phyloP scores from a whole-genome alignment of 768 basidiomycete genomes.

The Termitomyces sp. region DNA sequence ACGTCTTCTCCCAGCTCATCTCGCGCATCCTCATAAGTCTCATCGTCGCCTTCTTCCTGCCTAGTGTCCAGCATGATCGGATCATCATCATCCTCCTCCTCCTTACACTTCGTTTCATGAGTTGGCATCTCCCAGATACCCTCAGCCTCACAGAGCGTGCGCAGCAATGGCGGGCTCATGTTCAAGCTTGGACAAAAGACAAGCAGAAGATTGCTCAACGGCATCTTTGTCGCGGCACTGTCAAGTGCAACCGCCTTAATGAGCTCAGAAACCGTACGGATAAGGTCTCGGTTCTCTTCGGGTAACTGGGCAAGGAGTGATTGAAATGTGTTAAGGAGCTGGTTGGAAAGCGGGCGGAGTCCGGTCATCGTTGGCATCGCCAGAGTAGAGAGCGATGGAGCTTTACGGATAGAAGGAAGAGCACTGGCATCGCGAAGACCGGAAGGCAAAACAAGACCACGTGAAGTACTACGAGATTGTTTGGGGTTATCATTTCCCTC shows the following conservation, averaged over 20 bases:
- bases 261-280: slow-evolving; percentile 75
- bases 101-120: slow-evolving; percentile 22
- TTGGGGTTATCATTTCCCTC: slow-evolving; percentile 8
- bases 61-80: slow-evolving; percentile 21
- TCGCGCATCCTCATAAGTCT: slow-evolving; percentile 20
- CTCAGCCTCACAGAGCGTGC: slow-evolving; percentile 66
- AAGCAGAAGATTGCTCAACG: slow-evolving; percentile 79
- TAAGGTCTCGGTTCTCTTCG: slow-evolving; percentile 75
- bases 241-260: slow-evolving; percentile 69
- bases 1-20: slow-evolving; percentile 21
- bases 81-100: slow-evolving; percentile 21
- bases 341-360: slow-evolving; percentile 54
- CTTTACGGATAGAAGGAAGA: slow-evolving; percentile 51
- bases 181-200: slow-evolving; percentile 85
- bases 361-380: slow-evolving; percentile 65
- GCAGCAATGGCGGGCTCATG: slow-evolving; percentile 69
- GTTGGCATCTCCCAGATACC: slow-evolving; percentile 49
- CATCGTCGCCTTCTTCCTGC: slow-evolving; percentile 17
- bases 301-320: slow-evolving; percentile 67
- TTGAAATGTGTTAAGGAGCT: slow-evolving; percentile 52
- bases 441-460: slow-evolving; percentile 14
- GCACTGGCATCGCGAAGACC: slow-evolving; percentile 22
- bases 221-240: slow-evolving; percentile 83
- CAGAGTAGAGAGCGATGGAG: slow-evolving; percentile 75
- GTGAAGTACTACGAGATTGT: slow-evolving; percentile 10